phyloP scores from a whole-genome alignment of 2,329 filamentous ascomycete species.

The Beauveria bassiana region DNA sequence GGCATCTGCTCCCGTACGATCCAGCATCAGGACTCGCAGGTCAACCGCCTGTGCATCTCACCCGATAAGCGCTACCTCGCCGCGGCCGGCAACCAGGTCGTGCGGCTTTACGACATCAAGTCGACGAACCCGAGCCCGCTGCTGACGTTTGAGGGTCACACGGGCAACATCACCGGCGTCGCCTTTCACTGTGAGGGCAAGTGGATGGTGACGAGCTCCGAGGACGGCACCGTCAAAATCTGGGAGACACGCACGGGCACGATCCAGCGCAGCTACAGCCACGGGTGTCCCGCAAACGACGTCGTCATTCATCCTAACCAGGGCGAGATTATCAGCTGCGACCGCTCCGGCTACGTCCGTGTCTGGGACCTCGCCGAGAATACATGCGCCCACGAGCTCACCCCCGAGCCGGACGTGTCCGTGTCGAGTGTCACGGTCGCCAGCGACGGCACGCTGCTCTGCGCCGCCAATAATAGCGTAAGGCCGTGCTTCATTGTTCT shows the following conservation, averaged over 20 bases:
- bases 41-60: slow-evolving; percentile 96
- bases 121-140: slow-evolving; percentile 93
- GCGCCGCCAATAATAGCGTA: slow-evolving; percentile 87
- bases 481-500: slow-evolving; percentile 17
- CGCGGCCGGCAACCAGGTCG: slow-evolving; percentile 68
- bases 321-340: slow-evolving; percentile 94
- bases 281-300: slow-evolving; percentile 85
- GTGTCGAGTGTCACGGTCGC: slow-evolving; percentile 94
- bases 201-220: slow-evolving; percentile 98
- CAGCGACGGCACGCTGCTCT: slow-evolving; percentile 85
- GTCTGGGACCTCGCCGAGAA: slow-evolving; percentile 98
- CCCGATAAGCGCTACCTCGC: slow-evolving; percentile 95
- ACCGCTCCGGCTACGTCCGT: slow-evolving; percentile 82
- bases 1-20: slow-evolving; percentile 98
- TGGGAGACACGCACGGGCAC: slow-evolving; percentile 85
- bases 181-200: slow-evolving; percentile 98
- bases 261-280: slow-evolving; percentile 87
- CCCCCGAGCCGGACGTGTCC: slow-evolving; percentile 90
- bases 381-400: slow-evolving; percentile 91
- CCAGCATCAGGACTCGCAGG: slow-evolving; percentile 95
- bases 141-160: slow-evolving; percentile 92
- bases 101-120: slow-evolving; percentile 98
- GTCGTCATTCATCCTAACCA: slow-evolving; percentile 99
- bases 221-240: slow-evolving; percentile 94
- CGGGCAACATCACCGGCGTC: slow-evolving; percentile 90